Base-by-base conservation (phyloP, 306 rosid genomes). In the Astragalus membranaceus region DNA sequence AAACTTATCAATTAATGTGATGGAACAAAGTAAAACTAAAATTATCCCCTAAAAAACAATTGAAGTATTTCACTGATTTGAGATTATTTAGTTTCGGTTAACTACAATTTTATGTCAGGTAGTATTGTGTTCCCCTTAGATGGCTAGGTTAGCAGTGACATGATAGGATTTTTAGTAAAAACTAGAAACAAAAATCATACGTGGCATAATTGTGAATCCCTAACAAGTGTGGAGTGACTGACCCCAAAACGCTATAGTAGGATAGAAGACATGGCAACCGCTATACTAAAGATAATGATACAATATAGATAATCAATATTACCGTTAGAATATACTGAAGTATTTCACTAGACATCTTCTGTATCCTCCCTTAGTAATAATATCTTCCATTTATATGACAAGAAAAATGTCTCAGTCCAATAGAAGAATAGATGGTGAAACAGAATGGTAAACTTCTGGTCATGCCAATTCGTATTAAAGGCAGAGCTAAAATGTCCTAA, bases 101-200 rank as follows among this genome's bases (percentile, higher is more conserved):
- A 11, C 8, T 13, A 46, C 14, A 46, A 46, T 43, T 12, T 43
- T 43, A 42, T 17, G 14, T 12, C 50, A 4, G 74, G 32, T 47
- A 30, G 42, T 54, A 70, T 35, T 44, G 64, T 39, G 50, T 37
- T 71, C 56, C 51, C 51, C 54, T 44, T 10, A 5, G 26, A 53
- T 77, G 39, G 68, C 54, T 11, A 29, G 61, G 74, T 47, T 72
- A 60, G 63, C 20, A 23, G 56, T 56, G 69, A 46, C 52, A 4
- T 30, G 12, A 44, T 2, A 9, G 16, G 39, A 15, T 37, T 47
- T 20, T 50, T 36, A 32, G 52, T 51, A 20, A 39, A 50, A 1
- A 20, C 26, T 37, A 6, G 13, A 7, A 42, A 49, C 32, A 13
- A 51, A 16, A 69, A 59, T 7, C 26, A 42, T 39, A 36, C 10